phyloP scores from a whole-genome alignment of 768 basidiomycete species.

The Boletales sp. region DNA sequence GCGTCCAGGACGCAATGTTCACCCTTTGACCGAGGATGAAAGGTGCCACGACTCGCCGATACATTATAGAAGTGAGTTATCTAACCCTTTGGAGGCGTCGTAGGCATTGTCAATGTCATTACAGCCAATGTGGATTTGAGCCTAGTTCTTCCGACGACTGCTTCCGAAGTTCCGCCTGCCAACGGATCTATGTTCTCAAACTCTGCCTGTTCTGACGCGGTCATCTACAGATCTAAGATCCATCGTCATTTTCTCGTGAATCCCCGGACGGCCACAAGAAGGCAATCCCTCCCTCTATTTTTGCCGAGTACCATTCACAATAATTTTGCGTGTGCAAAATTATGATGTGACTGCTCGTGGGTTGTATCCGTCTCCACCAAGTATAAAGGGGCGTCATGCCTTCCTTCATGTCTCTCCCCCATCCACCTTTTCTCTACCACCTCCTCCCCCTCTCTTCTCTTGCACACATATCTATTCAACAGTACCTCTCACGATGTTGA shows the following conservation, averaged over 20 bases:
- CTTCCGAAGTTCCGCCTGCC: conserved; percentile 13
- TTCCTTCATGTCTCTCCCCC: conserved; percentile 6
- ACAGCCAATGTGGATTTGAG: conserved; percentile 15
- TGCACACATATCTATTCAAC: neutral
- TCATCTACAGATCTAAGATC: conserved; percentile 32
- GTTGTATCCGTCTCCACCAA: conserved; percentile 14
- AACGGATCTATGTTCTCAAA: conserved; percentile 33
- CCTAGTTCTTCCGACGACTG: conserved; percentile 23
- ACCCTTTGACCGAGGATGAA: conserved; percentile 1
- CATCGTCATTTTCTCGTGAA: conserved; percentile 30
- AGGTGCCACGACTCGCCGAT: neutral
- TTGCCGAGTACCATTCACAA: conserved; percentile 24
- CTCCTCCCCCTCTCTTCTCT: neutral
- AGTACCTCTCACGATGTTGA: conserved; percentile 22
- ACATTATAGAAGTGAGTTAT: neutral
- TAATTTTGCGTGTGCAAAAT: conserved; percentile 23
- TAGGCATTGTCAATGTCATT: neutral
- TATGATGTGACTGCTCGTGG: conserved; percentile 22
- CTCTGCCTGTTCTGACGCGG: conserved; percentile 22
- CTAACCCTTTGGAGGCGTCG: neutral
- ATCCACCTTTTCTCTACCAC: conserved; percentile 4
- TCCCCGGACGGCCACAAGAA: conserved; percentile 29
- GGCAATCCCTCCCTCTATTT: conserved; percentile 34
- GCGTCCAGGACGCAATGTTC: neutral
- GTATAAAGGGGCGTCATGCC: conserved; percentile 30